phyloP scores from a whole-genome alignment of 305 asterid genomes.

The Plantago rigida region DNA sequence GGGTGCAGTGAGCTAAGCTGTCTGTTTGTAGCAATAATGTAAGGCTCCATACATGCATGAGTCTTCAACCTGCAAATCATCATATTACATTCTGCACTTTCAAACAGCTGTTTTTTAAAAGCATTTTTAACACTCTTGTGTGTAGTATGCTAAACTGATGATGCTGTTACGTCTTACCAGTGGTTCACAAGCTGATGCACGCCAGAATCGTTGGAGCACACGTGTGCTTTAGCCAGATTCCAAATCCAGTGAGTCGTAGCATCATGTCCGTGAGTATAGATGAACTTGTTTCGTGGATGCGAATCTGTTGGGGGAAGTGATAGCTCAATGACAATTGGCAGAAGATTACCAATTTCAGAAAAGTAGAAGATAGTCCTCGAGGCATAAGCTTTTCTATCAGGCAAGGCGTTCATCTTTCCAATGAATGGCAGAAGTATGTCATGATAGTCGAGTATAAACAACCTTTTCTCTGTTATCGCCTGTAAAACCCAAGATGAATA shows the following conservation, averaged over 20 bases:
- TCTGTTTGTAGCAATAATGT: slow-evolving; percentile 68
- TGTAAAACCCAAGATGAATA: slow-evolving; percentile 22
- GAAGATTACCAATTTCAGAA: slow-evolving; percentile 36
- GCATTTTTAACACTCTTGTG: too few species aligned
- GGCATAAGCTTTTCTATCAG: slow-evolving; percentile 75
- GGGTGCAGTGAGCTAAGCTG: slow-evolving; percentile 87
- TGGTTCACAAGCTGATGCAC: slow-evolving; percentile 71
- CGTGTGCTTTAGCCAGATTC: slow-evolving; percentile 79
- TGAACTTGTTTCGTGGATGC: slow-evolving; percentile 44
- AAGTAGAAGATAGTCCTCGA: slow-evolving; percentile 56
- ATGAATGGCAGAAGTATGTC: slow-evolving; percentile 65
- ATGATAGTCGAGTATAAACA: slow-evolving; percentile 65
- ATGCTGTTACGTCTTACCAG: slow-evolving; percentile 38
- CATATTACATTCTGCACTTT: too few species aligned
- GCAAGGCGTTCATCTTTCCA: slow-evolving; percentile 61
- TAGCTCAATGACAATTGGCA: slow-evolving; percentile 65
- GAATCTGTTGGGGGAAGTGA: slow-evolving; percentile 63
- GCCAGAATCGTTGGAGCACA: slow-evolving; percentile 74
- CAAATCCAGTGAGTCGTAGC: slow-evolving; percentile 69
- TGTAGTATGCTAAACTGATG: too few species aligned
- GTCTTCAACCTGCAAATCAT: slow-evolving; percentile 55
- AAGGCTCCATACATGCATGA: slow-evolving; percentile 66
- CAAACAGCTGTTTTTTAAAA: too few species aligned
- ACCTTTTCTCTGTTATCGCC: slow-evolving; percentile 54
- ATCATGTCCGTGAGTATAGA: slow-evolving; percentile 52